Evolutionary conservation across 2,329 filamentous ascomycete genomes (phyloP), one percentile per base, ranked within the genome.

Genomic region (Aspergillus texensis): DNA sequence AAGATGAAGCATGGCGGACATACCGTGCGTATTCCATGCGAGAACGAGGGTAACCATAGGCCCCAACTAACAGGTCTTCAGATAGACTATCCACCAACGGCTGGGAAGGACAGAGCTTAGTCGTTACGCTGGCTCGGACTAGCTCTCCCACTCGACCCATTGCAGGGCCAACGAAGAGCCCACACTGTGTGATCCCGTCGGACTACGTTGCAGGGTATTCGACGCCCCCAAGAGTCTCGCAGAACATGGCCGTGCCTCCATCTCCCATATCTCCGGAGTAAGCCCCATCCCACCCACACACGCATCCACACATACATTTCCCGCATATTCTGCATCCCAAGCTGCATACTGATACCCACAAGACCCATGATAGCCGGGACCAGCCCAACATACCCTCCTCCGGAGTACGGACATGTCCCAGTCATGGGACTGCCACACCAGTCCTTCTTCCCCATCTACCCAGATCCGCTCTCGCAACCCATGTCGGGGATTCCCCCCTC

Each of bases 1-100:
- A 80, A 66, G 79, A 80, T 21, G 78, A 80, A 60, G 79, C 79
- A 26, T 80, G 78, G 79, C 70, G 77, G 26, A 80, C 79, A 39
- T 81, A 79, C 62, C 75, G 79, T 81, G 64, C 30, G 75, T 73
- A 28, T 39, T n/a, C 26, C 28, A 34, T 34, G n/a, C n/a, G 24
- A 26, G 45, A 46, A 36, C 30, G 12, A 26, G 46, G 12, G 48
- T 6, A 32, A 19, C 26, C 14, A 8, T 6, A 8, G 5, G 34
- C 19, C 39, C 6, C 39, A 16, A 14, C 19, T 52, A 4, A 62
- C 43, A 6, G 26, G 52, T 43, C 41, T 64, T 14, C 67, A 80
- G 79, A 79, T 63, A 73, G 77, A 57, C 67, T 81, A 48, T 79
- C 78, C 34, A 75, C 77, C 34, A 78, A 73, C 60, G 79, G 79